Evolutionary conservation across 192 early-diverging fungal species (phyloP).

Genomic region (Lobosporangium transversale): DNA sequence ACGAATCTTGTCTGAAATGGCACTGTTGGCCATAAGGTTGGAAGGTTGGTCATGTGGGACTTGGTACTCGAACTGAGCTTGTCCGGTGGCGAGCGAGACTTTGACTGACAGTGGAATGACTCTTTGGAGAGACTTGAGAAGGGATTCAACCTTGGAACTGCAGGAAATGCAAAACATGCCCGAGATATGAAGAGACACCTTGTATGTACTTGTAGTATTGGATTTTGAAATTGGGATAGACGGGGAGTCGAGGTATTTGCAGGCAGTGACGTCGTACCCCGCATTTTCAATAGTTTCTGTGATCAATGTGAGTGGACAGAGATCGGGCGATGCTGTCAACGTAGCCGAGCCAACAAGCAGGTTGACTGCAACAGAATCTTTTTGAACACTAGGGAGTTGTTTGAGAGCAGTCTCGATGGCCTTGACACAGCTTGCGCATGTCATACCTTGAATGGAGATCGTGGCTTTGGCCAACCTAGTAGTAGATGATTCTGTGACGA

Average conservation of each 20-base stretch:
- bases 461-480: slow-evolving; percentile 40
- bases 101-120: slow-evolving; percentile 37
- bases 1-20: slow-evolving; percentile 49
- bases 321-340: slow-evolving; percentile 49
- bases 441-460: slow-evolving; percentile 81
- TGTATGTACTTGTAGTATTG: slow-evolving; percentile 4
- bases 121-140: slow-evolving; percentile 33
- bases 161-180: slow-evolving; percentile 59
- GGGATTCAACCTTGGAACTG: slow-evolving; percentile 47
- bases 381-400: slow-evolving; percentile 60
- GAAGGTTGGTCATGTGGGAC: background rate
- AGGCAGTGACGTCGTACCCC: slow-evolving; percentile 75
- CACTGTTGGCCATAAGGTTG: slow-evolving; percentile 21
- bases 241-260: slow-evolving; percentile 38
- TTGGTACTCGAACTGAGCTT: slow-evolving; percentile 45
- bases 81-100: slow-evolving; percentile 37
- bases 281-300: slow-evolving; percentile 70
- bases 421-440: slow-evolving; percentile 86
- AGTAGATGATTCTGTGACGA: slow-evolving; percentile 19
- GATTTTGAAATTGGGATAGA: slow-evolving; percentile 2
- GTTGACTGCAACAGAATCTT: slow-evolving; percentile 69
- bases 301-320: slow-evolving; percentile 55
- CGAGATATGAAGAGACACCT: slow-evolving; percentile 44
- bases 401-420: slow-evolving; percentile 69
- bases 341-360: slow-evolving; percentile 72